Evolutionary conservation across 2,329 filamentous ascomycete species (phyloP).

Genomic region (Septoria linicola): DNA sequence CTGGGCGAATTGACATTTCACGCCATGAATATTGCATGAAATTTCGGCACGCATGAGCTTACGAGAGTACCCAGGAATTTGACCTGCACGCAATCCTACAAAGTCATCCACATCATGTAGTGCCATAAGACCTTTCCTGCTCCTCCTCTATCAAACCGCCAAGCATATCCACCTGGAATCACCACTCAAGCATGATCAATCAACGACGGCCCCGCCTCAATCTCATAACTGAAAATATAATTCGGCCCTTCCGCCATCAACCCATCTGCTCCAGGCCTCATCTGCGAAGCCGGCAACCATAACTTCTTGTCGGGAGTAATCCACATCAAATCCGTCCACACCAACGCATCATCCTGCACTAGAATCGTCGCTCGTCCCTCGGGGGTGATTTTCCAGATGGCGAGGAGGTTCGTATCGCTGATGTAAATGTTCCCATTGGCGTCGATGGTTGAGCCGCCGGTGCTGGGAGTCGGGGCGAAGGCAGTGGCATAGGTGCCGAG

Average conservation of each 20-base stretch:
- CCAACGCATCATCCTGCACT: constrained; percentile 32
- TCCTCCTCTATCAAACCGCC: too few species aligned
- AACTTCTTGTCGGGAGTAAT: constrained; percentile 29
- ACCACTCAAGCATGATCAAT: background rate
- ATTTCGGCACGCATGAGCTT: too few species aligned
- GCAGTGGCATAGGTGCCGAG: constrained; percentile 34
- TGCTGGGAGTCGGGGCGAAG: constrained; percentile 39
- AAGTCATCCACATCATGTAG: too few species aligned
- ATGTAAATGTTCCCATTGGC: constrained; percentile 41
- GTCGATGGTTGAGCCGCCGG: constrained; percentile 43
- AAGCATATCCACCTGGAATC: too few species aligned
- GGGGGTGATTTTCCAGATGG: constrained; percentile 32
- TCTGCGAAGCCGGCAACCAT: constrained; percentile 36
- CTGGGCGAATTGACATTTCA: too few species aligned
- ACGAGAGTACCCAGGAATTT: too few species aligned
- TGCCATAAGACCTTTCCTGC: too few species aligned
- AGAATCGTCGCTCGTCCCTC: constrained; percentile 33
- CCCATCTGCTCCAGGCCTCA: constrained; percentile 17
- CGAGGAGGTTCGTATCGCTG: constrained; percentile 38
- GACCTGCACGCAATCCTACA: too few species aligned
- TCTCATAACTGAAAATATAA: background rate
- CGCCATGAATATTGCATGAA: too few species aligned
- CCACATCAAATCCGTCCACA: constrained; percentile 39
- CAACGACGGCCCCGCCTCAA: background rate
- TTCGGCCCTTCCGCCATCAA: background rate